Base-by-base conservation (phyloP, 495 filamentous ascomycete species). In the Neurospora terricola region DNA sequence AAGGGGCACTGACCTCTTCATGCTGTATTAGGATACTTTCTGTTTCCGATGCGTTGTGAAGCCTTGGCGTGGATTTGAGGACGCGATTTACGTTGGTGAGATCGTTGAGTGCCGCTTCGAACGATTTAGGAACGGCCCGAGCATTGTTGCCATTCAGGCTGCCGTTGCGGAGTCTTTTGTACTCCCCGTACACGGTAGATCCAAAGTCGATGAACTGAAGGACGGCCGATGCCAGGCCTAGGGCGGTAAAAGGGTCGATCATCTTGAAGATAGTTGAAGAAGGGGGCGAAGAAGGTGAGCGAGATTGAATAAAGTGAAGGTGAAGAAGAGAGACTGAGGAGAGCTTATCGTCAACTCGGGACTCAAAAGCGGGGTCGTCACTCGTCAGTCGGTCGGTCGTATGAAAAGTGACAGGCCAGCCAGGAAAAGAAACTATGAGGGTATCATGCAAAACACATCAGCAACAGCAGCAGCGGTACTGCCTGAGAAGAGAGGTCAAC, bases 191-290 rank as follows among this genome's bases (percentile, higher is more conserved):
- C 54, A 34, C 27, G 54, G 54, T 66, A 4, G 54, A 66, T 18
- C 69, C 38, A 34, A 74, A 74, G 38, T 76, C 74, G 23, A 73
- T 42, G 69, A 76, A 76, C 43, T 76, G 72, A 21, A 76, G 23
- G 12, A 76, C 74, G 18, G 72, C 73, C 38, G 74, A 70, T 4
- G 74, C 74, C 12, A 76, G 30, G 42, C 72, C 72, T n/a, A 76
- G n/a, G 21, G 74, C 72, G 10, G 68, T 48, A 10, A 75, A 18
- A 39, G 73, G 74, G 40, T 75, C 72, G 69, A 75, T 75, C 54
- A 66, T 34, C 1, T 34, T 34, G 14, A 66, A 18, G 27, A 66
- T 34, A 18, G 14, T 34, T 66, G 11, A 30, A 30, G 5, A 14
- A 14, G 5, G 11, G 45, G 21, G 11, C 21, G 21, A 54, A 23